Base-by-base conservation (phyloP, 139 green algal species). In the Chlamydomonas applanata region DNA sequence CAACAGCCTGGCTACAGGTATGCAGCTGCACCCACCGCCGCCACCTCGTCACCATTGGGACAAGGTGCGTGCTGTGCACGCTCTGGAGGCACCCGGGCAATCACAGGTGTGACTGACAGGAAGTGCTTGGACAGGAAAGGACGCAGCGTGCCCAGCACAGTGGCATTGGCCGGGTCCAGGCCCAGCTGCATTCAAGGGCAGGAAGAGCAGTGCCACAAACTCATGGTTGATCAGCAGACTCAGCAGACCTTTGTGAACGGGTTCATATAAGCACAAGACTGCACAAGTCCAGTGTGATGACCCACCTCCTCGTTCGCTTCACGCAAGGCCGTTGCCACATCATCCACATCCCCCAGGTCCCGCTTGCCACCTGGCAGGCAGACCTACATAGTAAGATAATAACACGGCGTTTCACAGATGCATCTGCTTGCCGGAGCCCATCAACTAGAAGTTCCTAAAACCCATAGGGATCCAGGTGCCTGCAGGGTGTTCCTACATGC, bases 301-400 rank as follows among this genome's bases (percentile, higher is more conserved):
- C 77, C n/a, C 36, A 86, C 68, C 80, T 95, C 91, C 49, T 95
- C 91, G 2, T 92, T 25, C 16, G 90, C 88, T 52, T 95, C 91
- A 22, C 91, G 71, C 57, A 92, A 63, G 0, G 91, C 91, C 13
- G 87, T 92, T 17, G 72, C 75, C 1, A 80, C 79, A 67, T 95
- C 85, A 63, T 87, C 73, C 0, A 22, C n/a, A 54, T 95, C 91
- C 1, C 24, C 76, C 0, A 68, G 56, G 49, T 95, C 91, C 0
- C 85, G 72, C 73, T 93, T 95, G 32, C 91, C 91, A 3, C 91
- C 91, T 1, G 91, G 90, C n/a, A 94, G 81, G 66, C 85, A 91
- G 1, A 94, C 87, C 80, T 95, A 27, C 44, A 44, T n/a, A n/a
- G n/a, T n/a, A n/a, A n/a, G n/a, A n/a, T n/a, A n/a, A n/a, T n/a